phyloP scores from a whole-genome alignment of 108 stramenopile genomes.

The Nannochloropsis gaditana region DNA sequence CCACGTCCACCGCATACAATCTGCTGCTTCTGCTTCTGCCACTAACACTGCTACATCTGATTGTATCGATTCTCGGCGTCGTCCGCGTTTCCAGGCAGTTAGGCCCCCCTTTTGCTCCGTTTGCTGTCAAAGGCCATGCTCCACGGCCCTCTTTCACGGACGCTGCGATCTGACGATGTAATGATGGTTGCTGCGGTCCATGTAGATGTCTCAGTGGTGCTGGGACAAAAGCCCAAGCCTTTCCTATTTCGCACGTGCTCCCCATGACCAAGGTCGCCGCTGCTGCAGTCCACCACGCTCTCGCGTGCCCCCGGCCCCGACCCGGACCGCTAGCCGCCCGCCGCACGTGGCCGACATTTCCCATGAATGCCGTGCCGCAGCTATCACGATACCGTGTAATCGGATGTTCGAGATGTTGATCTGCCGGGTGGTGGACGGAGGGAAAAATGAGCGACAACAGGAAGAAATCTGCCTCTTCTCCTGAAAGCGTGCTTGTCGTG shows the following conservation, averaged over 20 bases:
- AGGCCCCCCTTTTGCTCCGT: background rate
- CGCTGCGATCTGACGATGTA: background rate
- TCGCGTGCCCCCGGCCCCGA: background rate
- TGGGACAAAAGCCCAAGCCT: background rate
- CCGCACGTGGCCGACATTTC: background rate
- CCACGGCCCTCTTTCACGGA: background rate
- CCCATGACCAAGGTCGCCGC: background rate
- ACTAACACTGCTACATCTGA: background rate
- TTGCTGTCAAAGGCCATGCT: background rate
- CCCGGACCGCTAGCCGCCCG: background rate
- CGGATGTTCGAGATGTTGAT: background rate
- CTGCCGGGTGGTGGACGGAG: too few species aligned
- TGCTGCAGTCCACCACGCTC: background rate
- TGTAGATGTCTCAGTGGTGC: background rate
- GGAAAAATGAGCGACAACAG: too few species aligned
- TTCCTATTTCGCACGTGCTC: background rate
- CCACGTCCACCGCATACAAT: constrained; percentile 11
- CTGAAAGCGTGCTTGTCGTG: too few species aligned
- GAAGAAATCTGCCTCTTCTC: too few species aligned
- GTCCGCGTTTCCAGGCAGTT: background rate
- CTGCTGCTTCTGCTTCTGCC: background rate
- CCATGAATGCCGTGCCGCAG: background rate
- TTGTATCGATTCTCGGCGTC: background rate
- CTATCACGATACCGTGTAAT: background rate
- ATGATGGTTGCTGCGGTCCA: background rate